Conservation (phyloP, 2,329 filamentous ascomycete genomes). For the Ceratocystis destructans region DNA sequence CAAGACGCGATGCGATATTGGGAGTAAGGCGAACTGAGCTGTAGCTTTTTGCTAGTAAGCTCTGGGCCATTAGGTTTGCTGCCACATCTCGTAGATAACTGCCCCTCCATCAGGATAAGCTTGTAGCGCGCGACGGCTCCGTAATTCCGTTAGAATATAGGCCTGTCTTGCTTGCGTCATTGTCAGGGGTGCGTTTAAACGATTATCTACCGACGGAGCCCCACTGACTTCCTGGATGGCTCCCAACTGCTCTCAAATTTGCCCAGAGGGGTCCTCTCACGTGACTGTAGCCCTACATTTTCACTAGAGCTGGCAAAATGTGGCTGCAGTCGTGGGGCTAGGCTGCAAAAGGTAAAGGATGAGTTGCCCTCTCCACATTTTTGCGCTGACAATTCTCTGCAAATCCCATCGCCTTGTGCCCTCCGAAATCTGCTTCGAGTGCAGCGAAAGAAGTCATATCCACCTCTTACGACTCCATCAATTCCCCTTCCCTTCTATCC, state of each 20-base stretch:
- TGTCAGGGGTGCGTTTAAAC: neutral
- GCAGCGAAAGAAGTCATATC: constrained; percentile 19
- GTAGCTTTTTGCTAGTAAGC: neutral
- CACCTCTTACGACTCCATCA: constrained; percentile 18
- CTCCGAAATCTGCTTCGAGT: constrained; percentile 17
- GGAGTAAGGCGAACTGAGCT: neutral
- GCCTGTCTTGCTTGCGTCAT: neutral
- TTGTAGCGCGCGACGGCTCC: neutral
- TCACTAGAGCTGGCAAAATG: constrained; percentile 12
- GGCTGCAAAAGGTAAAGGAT: constrained; percentile 10
- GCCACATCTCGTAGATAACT: constrained; percentile 4
- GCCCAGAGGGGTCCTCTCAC: neutral
- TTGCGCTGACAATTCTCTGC: constrained; percentile 13
- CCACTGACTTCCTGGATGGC: neutral
- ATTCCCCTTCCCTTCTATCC: constrained; percentile 18
- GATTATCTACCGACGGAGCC: neutral
- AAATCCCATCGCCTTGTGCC: constrained; percentile 17
- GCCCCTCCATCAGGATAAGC: constrained; percentile 2
- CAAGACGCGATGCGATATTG: neutral
- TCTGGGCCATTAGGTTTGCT: neutral
- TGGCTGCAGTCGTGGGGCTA: constrained; percentile 7
- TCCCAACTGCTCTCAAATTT: neutral
- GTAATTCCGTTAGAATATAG: neutral
- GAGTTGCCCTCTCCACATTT: constrained; percentile 15
- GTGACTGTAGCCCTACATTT: constrained; percentile 15